Percentiles rank a stretch among this genome's conserved stretches.
Conservation (phyloP, 1,284 basidiomycete genomes). For the Apiotrichum sp. region DNA sequence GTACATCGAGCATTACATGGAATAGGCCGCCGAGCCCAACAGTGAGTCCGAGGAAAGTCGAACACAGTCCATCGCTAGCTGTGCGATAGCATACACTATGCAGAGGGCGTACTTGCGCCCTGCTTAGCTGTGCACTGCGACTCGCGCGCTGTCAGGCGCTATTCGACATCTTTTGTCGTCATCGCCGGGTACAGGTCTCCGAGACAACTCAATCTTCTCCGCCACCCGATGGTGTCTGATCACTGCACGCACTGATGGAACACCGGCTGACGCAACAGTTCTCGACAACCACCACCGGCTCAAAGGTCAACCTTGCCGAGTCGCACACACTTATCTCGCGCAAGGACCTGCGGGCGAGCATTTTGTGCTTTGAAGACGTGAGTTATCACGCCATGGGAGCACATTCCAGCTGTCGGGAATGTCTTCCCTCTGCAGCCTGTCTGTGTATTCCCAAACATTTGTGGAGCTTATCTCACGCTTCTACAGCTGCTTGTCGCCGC, state of each 20-base stretch:
- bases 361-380: constrained; percentile 45
- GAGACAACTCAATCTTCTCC: too few relatives aligned
- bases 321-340: constrained; percentile 41
- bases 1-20: constrained; percentile 9
- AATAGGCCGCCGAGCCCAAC: constrained; percentile 16
- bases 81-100: too few relatives aligned
- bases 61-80: not conserved
- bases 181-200: too few relatives aligned
- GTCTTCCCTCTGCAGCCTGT: not conserved
- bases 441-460: not conserved
- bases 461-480: not conserved
- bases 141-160: too few relatives aligned
- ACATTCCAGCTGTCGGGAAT: not conserved
- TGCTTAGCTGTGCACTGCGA: too few relatives aligned
- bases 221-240: too few relatives aligned
- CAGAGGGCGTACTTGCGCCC: too few relatives aligned
- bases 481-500: constrained; percentile 67
- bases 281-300: constrained; percentile 45
- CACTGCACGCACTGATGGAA: too few relatives aligned
- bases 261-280: constrained; percentile 22
- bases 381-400: not conserved
- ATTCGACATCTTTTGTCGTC: too few relatives aligned
- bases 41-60: constrained; percentile 2
- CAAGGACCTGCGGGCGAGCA: constrained; percentile 43
- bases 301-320: constrained; percentile 38